phyloP scores from a whole-genome alignment of 345 rosid species.

The Brassica napus region DNA sequence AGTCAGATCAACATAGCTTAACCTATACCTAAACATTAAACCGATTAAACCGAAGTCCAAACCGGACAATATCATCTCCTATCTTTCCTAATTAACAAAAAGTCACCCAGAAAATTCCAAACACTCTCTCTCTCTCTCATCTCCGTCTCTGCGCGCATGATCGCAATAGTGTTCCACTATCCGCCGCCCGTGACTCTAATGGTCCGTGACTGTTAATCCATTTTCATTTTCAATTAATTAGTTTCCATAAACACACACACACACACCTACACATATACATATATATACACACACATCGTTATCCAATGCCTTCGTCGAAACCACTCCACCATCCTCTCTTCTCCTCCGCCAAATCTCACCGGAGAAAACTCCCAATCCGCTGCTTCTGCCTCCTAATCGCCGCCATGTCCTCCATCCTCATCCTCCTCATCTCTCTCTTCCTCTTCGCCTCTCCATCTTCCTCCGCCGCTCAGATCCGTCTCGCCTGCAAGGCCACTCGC shows the following conservation, averaged over 20 bases:
- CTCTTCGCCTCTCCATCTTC: conserved; percentile 37
- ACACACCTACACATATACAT: not conserved
- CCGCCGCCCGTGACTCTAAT: conserved; percentile 41
- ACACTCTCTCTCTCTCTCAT: conserved; percentile 1
- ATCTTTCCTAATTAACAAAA: not conserved
- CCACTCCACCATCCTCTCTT: conserved; percentile 25
- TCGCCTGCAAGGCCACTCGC: conserved; percentile 71
- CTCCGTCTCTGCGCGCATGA: conserved; percentile 39
- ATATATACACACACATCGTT: conserved; percentile 5
- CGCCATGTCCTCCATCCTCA: conserved; percentile 42
- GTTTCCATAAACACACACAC: not conserved
- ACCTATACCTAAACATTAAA: not conserved
- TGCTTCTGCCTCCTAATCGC: conserved; percentile 11
- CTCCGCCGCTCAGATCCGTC: conserved; percentile 41
- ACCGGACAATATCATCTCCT: conserved; percentile 17
- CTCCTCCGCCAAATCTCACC: conserved; percentile 32
- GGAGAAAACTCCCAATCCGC: conserved; percentile 22
- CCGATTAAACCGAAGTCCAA: conserved; percentile 16
- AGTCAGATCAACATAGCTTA: no score
- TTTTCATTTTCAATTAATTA: not conserved
- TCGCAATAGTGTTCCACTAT: conserved; percentile 37
- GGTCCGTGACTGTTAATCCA: conserved; percentile 39
- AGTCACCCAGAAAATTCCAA: conserved; percentile 28
- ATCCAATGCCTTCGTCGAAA: conserved; percentile 37
- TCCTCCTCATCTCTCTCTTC: conserved; percentile 36